Conservation (phyloP, 75 land plant species). For the Pinus taeda region DNA sequence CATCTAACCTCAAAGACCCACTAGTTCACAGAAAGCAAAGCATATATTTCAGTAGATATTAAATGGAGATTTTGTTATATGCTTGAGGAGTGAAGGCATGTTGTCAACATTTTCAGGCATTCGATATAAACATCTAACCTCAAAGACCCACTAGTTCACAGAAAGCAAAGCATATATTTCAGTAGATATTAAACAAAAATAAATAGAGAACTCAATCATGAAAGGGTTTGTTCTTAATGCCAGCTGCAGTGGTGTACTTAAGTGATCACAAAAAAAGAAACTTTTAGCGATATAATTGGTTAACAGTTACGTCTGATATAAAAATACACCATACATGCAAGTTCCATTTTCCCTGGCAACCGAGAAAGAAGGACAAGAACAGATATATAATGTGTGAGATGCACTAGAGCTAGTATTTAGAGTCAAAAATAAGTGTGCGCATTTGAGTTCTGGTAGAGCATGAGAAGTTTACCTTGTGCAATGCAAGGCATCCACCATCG, state of each 20-base stretch:
- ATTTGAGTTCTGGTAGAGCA: neutral
- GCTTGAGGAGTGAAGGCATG: neutral
- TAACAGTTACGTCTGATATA: no score
- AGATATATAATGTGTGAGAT: neutral
- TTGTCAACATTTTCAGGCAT: neutral
- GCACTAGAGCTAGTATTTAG: neutral
- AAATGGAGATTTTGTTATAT: neutral
- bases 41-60: neutral
- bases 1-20: neutral
- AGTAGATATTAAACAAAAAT: neutral
- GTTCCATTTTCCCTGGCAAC: neutral
- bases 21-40: neutral
- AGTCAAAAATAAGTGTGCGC: neutral
- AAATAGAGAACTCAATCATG: neutral
- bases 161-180: neutral
- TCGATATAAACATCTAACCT: neutral
- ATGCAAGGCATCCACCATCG: no score
- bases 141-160: neutral
- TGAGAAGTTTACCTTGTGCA: slow-evolving; percentile 43
- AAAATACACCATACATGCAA: neutral
- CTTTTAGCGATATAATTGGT: no score
- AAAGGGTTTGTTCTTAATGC: slow-evolving; percentile 1
- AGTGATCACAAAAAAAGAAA: no score
- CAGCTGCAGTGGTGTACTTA: no score
- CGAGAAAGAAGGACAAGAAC: neutral